Evolutionary conservation across 1,139 yeast genomes (phyloP).

Genomic region (Yamadazyma taylorii): DNA sequence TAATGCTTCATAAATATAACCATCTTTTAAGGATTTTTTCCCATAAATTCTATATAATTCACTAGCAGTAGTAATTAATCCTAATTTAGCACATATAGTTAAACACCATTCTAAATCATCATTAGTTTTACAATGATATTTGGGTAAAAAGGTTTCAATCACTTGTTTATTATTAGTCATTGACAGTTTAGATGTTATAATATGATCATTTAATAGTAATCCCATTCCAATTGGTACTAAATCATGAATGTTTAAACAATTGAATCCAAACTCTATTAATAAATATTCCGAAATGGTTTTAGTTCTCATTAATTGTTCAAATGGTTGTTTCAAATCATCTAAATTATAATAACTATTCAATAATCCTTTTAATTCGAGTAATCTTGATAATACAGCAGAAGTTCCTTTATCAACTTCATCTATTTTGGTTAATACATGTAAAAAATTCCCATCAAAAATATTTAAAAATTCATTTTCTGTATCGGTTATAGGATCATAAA

Average conservation of each 20-base stretch:
- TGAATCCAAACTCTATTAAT: slow-evolving; percentile 59
- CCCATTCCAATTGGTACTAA: slow-evolving; percentile 73
- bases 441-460: slow-evolving; percentile 56
- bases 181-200: slow-evolving; percentile 24
- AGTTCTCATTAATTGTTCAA: slow-evolving; percentile 20
- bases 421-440: slow-evolving; percentile 60
- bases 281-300: slow-evolving; percentile 58
- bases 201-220: slow-evolving; percentile 30
- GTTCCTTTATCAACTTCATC: slow-evolving; percentile 66
- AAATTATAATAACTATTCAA: slow-evolving; percentile 47
- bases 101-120: slow-evolving; percentile 84
- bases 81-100: slow-evolving; percentile 49
- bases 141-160: slow-evolving; percentile 61
- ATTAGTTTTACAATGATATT: slow-evolving; percentile 56
- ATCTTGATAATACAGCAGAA: slow-evolving; percentile 63
- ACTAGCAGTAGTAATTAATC: slow-evolving; percentile 53
- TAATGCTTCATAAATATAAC: slow-evolving; percentile 60
- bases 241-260: slow-evolving; percentile 49
- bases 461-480: slow-evolving; percentile 63
- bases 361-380: slow-evolving; percentile 65
- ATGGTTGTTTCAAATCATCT: slow-evolving; percentile 13
- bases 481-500: slow-evolving; percentile 32
- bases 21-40: slow-evolving; percentile 38
- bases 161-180: slow-evolving; percentile 37
- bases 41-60: slow-evolving; percentile 47